Conservation (phyloP, 805 yeast genomes). For the Ogataea wickerhamii region DNA sequence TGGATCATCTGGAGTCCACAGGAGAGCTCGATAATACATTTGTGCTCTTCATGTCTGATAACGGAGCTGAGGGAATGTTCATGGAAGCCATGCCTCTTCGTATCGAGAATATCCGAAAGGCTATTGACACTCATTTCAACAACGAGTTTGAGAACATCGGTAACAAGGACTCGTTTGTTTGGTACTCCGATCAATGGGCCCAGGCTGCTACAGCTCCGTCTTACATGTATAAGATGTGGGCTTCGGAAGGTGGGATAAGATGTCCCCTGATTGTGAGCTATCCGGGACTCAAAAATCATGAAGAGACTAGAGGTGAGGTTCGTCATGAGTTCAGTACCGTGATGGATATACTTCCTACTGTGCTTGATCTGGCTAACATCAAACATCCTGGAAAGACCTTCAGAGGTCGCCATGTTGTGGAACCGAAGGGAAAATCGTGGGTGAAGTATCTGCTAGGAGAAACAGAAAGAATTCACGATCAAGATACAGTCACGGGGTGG, state of each 20-base stretch:
- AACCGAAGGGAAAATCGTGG: slow-evolving; percentile 47
- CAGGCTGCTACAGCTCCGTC: slow-evolving; percentile 60
- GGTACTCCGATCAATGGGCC: slow-evolving; percentile 58
- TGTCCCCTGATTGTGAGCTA: slow-evolving; percentile 50
- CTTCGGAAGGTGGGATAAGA: slow-evolving; percentile 58
- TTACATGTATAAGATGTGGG: slow-evolving; percentile 53
- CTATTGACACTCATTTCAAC: slow-evolving; percentile 36
- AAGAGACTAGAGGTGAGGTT: slow-evolving; percentile 25
- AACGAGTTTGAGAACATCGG: slow-evolving; percentile 48
- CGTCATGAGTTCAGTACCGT: slow-evolving; percentile 46
- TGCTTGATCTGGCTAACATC: slow-evolving; percentile 47
- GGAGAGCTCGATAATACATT: slow-evolving; percentile 53
- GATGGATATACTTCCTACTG: slow-evolving; percentile 58
- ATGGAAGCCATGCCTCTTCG: slow-evolving; percentile 52
- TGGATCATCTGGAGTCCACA: slow-evolving; percentile 37
- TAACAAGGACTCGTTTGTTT: slow-evolving; percentile 42
- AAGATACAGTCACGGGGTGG: slow-evolving; percentile 50
- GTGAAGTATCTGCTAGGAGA: slow-evolving; percentile 33
- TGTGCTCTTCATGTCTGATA: slow-evolving; percentile 58
- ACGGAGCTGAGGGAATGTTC: slow-evolving; percentile 62
- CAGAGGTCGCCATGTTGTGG: slow-evolving; percentile 42
- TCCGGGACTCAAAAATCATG: slow-evolving; percentile 32
- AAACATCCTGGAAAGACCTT: slow-evolving; percentile 40
- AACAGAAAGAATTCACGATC: slow-evolving; percentile 34
- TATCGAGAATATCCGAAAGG: slow-evolving; percentile 24